A percentile compares a stretch with the other conserved stretches of the same genome.
These are phyloP conservation scores for Cystofilobasidium ferigula DNA, from an alignment of 768 basidiomycete species.

Conservation along the genomic window DNA sequence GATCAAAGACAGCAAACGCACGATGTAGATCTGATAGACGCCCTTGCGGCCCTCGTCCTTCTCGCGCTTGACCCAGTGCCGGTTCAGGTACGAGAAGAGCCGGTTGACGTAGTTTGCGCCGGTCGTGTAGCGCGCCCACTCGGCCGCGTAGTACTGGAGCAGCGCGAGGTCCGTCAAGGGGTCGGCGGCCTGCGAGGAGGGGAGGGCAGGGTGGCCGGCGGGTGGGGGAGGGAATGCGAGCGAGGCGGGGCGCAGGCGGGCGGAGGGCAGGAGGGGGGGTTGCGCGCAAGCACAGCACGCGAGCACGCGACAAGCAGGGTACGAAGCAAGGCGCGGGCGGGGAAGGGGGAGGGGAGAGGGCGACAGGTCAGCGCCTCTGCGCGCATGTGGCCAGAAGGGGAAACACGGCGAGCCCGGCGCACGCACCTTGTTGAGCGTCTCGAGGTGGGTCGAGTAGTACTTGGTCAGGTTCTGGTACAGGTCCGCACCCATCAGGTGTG, in stretches of 20 bases:
- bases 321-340: background rate
- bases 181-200: conserved; percentile 45
- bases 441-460: conserved; percentile 78
- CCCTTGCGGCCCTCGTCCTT: conserved; percentile 91
- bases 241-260: background rate
- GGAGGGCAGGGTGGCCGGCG: conserved; percentile 31
- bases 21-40: conserved; percentile 92
- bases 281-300: no score
- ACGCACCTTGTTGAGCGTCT: conserved; percentile 51
- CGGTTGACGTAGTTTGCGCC: conserved; percentile 96
- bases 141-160: conserved; percentile 75
- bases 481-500: conserved; percentile 94
- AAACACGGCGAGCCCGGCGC: no score
- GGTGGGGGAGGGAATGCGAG: conserved; percentile 16
- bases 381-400: no score
- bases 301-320: background rate
- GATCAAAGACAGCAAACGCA: conserved; percentile 39
- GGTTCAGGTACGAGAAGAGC: conserved; percentile 93
- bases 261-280: background rate
- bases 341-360: background rate
- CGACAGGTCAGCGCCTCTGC: background rate
- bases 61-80: conserved; percentile 98
- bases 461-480: conserved; percentile 86
- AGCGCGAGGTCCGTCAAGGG: conserved; percentile 73
- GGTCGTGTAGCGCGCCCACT: conserved; percentile 95